phyloP scores from a whole-genome alignment of 345 rosid species.

The Cardamine occulta region DNA sequence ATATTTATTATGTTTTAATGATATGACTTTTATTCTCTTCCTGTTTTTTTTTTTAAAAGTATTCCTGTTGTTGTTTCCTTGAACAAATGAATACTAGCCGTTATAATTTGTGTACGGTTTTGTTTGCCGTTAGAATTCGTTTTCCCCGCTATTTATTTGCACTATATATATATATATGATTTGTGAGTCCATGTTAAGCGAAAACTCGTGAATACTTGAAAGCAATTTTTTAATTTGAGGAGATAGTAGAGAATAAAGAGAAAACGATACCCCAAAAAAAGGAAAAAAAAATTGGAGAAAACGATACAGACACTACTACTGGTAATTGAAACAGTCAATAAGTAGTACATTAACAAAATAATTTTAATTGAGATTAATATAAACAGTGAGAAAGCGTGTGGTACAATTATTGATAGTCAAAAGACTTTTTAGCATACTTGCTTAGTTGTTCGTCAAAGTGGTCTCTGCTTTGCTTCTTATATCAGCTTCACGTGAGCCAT shows the following conservation, averaged over 20 bases:
- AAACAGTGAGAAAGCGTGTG: constrained; percentile 32
- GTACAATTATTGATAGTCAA: constrained; percentile 41
- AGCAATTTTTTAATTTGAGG: background rate
- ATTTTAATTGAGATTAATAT: background rate
- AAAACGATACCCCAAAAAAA: background rate
- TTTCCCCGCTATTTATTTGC: constrained; percentile 7
- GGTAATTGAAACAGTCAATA: constrained; percentile 5
- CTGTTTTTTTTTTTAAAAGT: background rate
- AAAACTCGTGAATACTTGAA: constrained; percentile 10
- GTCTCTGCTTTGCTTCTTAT: constrained; percentile 42
- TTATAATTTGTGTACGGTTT: constrained; percentile 1
- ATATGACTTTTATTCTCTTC: background rate
- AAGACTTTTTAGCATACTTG: constrained; percentile 38
- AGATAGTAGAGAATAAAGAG: constrained; percentile 17
- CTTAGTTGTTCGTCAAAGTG: constrained; percentile 44
- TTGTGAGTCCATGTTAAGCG: constrained; percentile 23
- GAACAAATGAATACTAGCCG: constrained; percentile 4
- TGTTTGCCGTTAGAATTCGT: background rate
- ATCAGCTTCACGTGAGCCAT: constrained; percentile 45
- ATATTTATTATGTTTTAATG: background rate
- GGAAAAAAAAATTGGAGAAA: too few species aligned
- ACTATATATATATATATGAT: background rate
- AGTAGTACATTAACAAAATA: constrained; percentile 1
- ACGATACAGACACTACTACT: background rate
- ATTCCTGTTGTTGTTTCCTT: background rate